Conservation (phyloP, 768 basidiomycete genomes). For the Amanita pallidorosea region DNA sequence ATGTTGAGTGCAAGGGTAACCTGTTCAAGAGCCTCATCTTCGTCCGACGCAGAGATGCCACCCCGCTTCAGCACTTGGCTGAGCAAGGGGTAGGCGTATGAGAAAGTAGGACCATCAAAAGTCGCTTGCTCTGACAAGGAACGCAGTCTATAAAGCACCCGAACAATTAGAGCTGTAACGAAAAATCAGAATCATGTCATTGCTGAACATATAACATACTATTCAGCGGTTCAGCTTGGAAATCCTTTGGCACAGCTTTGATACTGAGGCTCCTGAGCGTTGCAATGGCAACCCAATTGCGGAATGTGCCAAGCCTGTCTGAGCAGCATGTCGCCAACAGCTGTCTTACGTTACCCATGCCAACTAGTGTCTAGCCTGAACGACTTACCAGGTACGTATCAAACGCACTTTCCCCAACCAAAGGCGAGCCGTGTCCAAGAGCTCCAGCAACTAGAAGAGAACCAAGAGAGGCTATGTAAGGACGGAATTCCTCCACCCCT, state of each 20-base stretch:
- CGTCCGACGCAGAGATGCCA: conserved; percentile 53
- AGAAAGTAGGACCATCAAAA: conserved; percentile 80
- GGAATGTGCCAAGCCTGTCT: conserved; percentile 56
- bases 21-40: conserved; percentile 72
- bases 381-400: conserved; percentile 67
- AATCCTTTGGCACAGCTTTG: conserved; percentile 57
- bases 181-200: conserved; percentile 1
- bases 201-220: conserved; percentile 24
- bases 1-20: conserved; percentile 63
- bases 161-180: conserved; percentile 57
- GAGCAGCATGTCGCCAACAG: conserved; percentile 63
- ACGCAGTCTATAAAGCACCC: conserved; percentile 78
- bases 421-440: conserved; percentile 42
- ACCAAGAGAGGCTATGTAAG: conserved; percentile 47
- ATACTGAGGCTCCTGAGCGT: conserved; percentile 67
- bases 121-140: conserved; percentile 72
- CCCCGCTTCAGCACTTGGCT: conserved; percentile 57
- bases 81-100: conserved; percentile 70
- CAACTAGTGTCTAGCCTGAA: not conserved
- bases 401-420: conserved; percentile 58
- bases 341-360: conserved; percentile 24
- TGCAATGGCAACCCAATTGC: conserved; percentile 73
- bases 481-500: conserved; percentile 38
- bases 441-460: conserved; percentile 56
- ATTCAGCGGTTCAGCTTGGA: conserved; percentile 60